phyloP scores from a whole-genome alignment of 2,329 filamentous ascomycete species.

The Cytospora piceae region DNA sequence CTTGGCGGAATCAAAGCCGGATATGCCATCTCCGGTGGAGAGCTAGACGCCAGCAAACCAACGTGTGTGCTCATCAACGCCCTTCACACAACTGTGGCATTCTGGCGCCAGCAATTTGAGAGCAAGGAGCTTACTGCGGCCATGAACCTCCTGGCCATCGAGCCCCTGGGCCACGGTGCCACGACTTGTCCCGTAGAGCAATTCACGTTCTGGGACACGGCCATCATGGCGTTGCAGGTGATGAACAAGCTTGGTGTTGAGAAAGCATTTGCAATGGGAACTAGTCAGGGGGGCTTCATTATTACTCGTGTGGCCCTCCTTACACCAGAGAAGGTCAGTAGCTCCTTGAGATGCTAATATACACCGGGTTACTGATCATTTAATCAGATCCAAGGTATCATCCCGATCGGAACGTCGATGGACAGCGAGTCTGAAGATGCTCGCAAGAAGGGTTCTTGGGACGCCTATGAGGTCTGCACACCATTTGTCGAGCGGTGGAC shows the following conservation, averaged over 20 bases:
- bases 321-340: constrained; percentile 49
- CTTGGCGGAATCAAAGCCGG: constrained; percentile 52
- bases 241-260: constrained; percentile 54
- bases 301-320: constrained; percentile 55
- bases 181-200: constrained; percentile 48
- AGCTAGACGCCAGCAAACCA: constrained; percentile 52
- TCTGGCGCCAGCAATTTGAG: constrained; percentile 50
- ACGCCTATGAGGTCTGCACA: constrained; percentile 46
- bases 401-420: constrained; percentile 58
- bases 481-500: constrained; percentile 50
- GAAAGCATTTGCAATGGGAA: constrained; percentile 57
- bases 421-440: constrained; percentile 54
- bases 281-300: constrained; percentile 58
- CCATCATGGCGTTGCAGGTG: constrained; percentile 58
- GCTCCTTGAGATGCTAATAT: neutral
- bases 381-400: constrained; percentile 49
- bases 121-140: constrained; percentile 44
- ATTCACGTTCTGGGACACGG: constrained; percentile 61
- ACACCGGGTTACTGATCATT: neutral
- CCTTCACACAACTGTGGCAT: constrained; percentile 52
- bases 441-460: constrained; percentile 54
- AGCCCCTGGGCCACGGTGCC: constrained; percentile 56
- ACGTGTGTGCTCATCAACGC: constrained; percentile 57
- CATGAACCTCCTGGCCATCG: constrained; percentile 56
- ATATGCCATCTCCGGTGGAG: constrained; percentile 39